Evolutionary conservation across 176 grass and related monocot genomes (phyloP), one percentile per base, ranked within the genome.

Genomic region (Ananas comosus): DNA sequence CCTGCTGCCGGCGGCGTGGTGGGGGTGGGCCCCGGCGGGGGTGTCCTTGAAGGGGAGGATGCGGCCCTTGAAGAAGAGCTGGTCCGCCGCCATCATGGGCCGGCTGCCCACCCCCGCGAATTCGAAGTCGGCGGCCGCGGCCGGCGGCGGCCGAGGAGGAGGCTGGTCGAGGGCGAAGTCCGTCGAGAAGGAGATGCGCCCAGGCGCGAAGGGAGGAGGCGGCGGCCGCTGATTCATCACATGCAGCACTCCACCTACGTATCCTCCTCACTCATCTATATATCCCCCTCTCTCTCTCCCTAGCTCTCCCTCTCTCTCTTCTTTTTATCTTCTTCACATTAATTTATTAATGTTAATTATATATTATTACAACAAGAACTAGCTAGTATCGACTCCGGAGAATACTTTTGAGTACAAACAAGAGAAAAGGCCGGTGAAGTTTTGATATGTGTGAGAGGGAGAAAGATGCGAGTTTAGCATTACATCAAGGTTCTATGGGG

Each of bases 41-140:
- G 69, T 82, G 49, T 84, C 87, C 81, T 90, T 93, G 63, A 99
- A 74, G 3, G 94, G 89, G 11, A 99, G 77, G 70, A 99, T 85
- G 67, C 87, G 73, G 52, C 94, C 94, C 82, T 99, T 99, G 74
- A 84, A 99, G 84, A 99, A 99, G 78, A 99, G 90, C 86, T 99
- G 84, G 75, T 99, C 94, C 47, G 94, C 94, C 14, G 87, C 94
- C 75, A 91, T 99, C 89, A 93, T 99, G 61, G 82, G 84, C 72
- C 84, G 87, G 80, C 89, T 81, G 14, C 86, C 82, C 52, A 90
- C 87, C 16, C 33, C 33, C 4, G 92, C 87, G 82, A 99, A 99
- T 82, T 93, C 94, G 74, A 99, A 99, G 86, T 99, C 77, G 16
- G 81, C 65, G 80, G 84, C 11, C 77, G 80, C 72, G 64, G 17